phyloP scores from a whole-genome alignment of 768 basidiomycete genomes.

The Suillus subaureus region DNA sequence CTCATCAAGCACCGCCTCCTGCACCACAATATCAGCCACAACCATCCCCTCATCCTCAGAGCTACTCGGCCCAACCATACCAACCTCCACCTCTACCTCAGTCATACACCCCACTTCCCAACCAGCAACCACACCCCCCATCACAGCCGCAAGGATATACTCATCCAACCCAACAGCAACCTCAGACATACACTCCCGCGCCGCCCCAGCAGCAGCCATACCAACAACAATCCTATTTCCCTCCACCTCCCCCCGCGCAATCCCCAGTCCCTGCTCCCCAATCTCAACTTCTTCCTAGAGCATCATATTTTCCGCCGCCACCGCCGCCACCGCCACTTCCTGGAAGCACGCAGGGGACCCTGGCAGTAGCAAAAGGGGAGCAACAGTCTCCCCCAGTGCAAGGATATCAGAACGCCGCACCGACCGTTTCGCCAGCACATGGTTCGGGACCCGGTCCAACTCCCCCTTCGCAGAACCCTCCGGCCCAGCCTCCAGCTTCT shows the following conservation, averaged over 20 bases:
- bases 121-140: conserved; percentile 15
- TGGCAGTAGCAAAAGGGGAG: background rate
- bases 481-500: conserved; percentile 16
- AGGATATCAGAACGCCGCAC: background rate
- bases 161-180: conserved; percentile 17
- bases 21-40: conserved; percentile 11
- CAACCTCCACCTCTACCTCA: conserved; percentile 16
- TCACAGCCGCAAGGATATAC: conserved; percentile 5
- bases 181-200: conserved; percentile 18
- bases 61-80: conserved; percentile 17
- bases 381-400: background rate
- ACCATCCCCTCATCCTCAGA: conserved; percentile 38
- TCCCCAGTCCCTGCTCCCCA: conserved; percentile 15
- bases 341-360: background rate
- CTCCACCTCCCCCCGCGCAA: conserved; percentile 20
- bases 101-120: conserved; percentile 4
- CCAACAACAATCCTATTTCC: conserved; percentile 20
- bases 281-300: conserved; percentile 13
- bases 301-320: conserved; percentile 15
- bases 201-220: conserved; percentile 20
- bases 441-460: conserved; percentile 15
- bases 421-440: background rate
- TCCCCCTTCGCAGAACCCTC: conserved; percentile 4
- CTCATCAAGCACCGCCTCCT: conserved; percentile 13
- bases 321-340: conserved; percentile 19